A percentile compares a stretch with the other conserved stretches of the same genome.
phyloP scores from a whole-genome alignment of 495 filamentous ascomycete species.

The Neurospora sp. region DNA sequence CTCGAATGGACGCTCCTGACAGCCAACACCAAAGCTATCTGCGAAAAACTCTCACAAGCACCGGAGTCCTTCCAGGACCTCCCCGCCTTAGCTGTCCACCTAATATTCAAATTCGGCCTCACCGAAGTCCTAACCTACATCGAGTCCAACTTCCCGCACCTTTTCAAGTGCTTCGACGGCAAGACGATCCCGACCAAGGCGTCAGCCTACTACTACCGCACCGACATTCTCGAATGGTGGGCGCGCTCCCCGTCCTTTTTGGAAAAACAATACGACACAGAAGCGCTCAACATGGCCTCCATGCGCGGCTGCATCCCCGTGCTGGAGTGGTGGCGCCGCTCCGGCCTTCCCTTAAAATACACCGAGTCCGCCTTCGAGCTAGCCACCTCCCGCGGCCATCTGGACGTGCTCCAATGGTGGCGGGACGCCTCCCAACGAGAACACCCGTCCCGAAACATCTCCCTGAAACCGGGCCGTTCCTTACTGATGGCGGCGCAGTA shows the following conservation, averaged over 20 bases:
- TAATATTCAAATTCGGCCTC: conserved; percentile 83
- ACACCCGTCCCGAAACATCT: conserved; percentile 22
- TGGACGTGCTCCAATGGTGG: conserved; percentile 90
- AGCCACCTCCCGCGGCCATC: conserved; percentile 69
- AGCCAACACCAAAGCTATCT: conserved; percentile 53
- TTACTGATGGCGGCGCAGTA: conserved; percentile 72
- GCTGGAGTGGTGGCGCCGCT: conserved; percentile 83
- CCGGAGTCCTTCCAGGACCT: conserved; percentile 60
- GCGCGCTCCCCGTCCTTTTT: conserved; percentile 57
- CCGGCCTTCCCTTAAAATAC: conserved; percentile 70
- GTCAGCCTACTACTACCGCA: conserved; percentile 74
- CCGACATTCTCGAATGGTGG: conserved; percentile 82
- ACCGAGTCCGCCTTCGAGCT: conserved; percentile 78
- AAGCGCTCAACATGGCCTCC: conserved; percentile 80
- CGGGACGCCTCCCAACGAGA: conserved; percentile 43
- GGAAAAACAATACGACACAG: conserved; percentile 60
- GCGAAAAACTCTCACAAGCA: conserved; percentile 53
- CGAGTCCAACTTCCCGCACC: conserved; percentile 62
- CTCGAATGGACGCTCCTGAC: conserved; percentile 78
- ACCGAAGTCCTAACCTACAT: conserved; percentile 70
- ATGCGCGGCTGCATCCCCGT: conserved; percentile 73
- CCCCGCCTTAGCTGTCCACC: conserved; percentile 69
- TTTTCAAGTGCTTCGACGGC: conserved; percentile 75
- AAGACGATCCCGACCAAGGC: conserved; percentile 77
- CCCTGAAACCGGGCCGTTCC: conserved; percentile 67